Conservation (phyloP, 164 flowering plant genomes). For the Vitis riparia region DNA sequence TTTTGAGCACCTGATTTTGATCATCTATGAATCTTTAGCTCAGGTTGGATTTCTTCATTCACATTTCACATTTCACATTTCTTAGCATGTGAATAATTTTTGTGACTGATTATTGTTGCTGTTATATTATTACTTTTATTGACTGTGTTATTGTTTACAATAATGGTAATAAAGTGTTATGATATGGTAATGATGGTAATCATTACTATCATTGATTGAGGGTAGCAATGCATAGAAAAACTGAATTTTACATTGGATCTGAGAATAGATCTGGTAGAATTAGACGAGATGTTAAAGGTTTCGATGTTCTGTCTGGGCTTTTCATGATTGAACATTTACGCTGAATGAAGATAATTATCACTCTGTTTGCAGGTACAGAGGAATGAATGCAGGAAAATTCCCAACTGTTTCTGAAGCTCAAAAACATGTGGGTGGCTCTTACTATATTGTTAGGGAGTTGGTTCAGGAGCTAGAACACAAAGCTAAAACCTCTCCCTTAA, state of each 20-base stretch:
- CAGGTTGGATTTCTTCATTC: not conserved
- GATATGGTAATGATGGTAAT: not conserved
- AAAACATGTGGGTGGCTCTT: slow-evolving; percentile 63
- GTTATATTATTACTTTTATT: too few relatives aligned
- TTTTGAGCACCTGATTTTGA: not conserved
- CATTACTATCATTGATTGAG: not conserved
- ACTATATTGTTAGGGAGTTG: slow-evolving; percentile 43
- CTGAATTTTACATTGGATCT: not conserved
- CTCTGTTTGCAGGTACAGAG: slow-evolving; percentile 48
- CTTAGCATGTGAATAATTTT: too few relatives aligned
- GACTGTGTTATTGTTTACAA: too few relatives aligned
- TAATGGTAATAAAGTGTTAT: too few relatives aligned
- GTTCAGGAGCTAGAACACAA: slow-evolving; percentile 56
- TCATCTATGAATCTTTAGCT: not conserved
- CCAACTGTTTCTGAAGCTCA: slow-evolving; percentile 33
- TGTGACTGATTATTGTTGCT: too few relatives aligned
- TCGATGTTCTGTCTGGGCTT: not conserved
- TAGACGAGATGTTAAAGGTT: not conserved
- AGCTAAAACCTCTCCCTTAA: slow-evolving; percentile 17
- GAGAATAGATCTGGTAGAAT: not conserved
- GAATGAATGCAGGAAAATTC: slow-evolving; percentile 53
- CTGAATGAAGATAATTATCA: slow-evolving; percentile 7
- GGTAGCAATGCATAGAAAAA: not conserved
- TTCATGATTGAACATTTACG: not conserved
- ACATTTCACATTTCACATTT: too few relatives aligned